A percentile compares a stretch with the other conserved stretches of the same genome.
Conservation (phyloP, 768 basidiomycete genomes). For the Hericium alpestre region DNA sequence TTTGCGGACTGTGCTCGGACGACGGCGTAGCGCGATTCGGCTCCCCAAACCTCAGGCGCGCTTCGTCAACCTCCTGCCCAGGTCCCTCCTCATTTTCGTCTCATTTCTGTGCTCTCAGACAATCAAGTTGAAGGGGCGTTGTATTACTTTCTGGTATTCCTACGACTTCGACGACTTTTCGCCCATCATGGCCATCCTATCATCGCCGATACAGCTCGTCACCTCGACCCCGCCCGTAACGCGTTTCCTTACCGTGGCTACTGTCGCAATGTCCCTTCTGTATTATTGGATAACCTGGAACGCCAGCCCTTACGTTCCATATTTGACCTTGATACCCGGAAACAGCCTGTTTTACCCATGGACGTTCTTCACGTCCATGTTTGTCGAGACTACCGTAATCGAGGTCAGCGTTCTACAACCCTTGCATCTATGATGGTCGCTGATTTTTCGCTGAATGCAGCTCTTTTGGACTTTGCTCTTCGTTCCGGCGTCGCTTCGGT, state of each 20-base stretch:
- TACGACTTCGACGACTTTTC: neutral
- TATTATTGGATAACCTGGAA: slow-evolving; percentile 60
- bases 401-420: slow-evolving; percentile 49
- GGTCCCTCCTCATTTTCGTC: neutral
- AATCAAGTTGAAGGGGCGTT: no score
- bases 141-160: no score
- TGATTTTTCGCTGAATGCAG: slow-evolving; percentile 29
- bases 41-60: neutral
- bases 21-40: neutral
- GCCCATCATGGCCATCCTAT: slow-evolving; percentile 58
- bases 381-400: slow-evolving; percentile 74
- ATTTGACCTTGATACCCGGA: slow-evolving; percentile 75
- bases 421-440: neutral
- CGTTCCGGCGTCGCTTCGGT: slow-evolving; percentile 75
- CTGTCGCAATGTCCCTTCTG: slow-evolving; percentile 44
- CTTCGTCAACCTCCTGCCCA: neutral
- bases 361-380: slow-evolving; percentile 83
- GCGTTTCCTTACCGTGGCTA: slow-evolving; percentile 56
- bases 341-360: slow-evolving; percentile 79
- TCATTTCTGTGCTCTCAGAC: neutral
- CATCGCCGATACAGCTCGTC: slow-evolving; percentile 58
- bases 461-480: slow-evolving; percentile 65
- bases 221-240: slow-evolving; percentile 73
- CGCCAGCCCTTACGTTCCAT: slow-evolving; percentile 37
- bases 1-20: neutral